Evolutionary conservation across 139 green algal species (phyloP).

Genomic region (Closterium sp.): DNA sequence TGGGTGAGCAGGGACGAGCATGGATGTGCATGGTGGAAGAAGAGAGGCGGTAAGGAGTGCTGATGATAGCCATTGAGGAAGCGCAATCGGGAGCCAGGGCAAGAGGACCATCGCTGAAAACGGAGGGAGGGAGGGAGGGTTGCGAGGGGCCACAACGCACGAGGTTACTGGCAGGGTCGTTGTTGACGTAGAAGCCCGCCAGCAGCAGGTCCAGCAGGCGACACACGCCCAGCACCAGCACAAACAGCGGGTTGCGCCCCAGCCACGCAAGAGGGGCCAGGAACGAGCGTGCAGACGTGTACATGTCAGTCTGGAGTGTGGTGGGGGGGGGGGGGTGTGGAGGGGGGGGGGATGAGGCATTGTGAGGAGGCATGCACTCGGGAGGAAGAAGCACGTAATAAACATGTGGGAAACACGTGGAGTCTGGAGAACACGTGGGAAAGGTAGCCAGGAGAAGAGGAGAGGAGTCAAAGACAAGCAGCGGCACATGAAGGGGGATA

Average conservation of each 20-base stretch:
- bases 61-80: too few species aligned
- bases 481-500: too few species aligned
- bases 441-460: too few species aligned
- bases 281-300: neutral
- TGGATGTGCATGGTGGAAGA: neutral
- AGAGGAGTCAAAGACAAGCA: too few species aligned
- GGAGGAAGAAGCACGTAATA: neutral
- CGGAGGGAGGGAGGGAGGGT: too few species aligned
- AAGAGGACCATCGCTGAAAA: neutral
- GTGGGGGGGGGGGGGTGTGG: neutral
- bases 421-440: too few species aligned
- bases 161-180: neutral
- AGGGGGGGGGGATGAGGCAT: neutral
- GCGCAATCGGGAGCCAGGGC: too few species aligned
- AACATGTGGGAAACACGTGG: too few species aligned
- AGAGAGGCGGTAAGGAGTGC: neutral
- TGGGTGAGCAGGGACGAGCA: neutral
- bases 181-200: neutral
- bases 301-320: neutral
- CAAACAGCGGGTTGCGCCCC: neutral
- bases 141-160: neutral
- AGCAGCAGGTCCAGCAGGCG: neutral
- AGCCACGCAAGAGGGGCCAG: neutral
- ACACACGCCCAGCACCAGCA: neutral
- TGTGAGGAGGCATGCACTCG: neutral